phyloP scores from a whole-genome alignment of 176 grass and related monocot genomes.

The Lolium rigidum region DNA sequence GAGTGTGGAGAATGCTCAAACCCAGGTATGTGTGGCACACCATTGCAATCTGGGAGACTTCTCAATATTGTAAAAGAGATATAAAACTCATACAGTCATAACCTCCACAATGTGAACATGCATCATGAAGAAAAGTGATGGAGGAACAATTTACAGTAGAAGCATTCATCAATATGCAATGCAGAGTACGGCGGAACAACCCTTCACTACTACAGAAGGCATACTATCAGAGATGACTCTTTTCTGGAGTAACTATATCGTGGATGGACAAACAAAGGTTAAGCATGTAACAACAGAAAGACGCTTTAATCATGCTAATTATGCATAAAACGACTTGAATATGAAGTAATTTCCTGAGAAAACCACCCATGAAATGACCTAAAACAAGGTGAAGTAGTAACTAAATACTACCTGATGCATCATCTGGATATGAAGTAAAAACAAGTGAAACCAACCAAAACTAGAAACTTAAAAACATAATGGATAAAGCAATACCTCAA shows the following conservation, averaged over 20 bases:
- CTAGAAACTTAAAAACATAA: constrained; percentile 23
- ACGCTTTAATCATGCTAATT: constrained; percentile 1
- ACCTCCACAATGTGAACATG: background rate
- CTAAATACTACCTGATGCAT: background rate
- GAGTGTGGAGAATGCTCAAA: background rate
- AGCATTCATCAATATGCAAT: constrained; percentile 24
- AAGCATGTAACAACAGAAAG: background rate
- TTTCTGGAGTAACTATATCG: background rate
- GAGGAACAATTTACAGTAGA: constrained; percentile 23
- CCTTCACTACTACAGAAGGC: background rate
- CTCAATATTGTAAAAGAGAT: no score
- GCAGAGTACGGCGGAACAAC: constrained; percentile 21
- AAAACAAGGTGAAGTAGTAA: constrained; percentile 17
- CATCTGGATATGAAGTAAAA: constrained; percentile 24
- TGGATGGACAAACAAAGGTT: constrained; percentile 8
- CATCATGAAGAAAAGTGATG: background rate
- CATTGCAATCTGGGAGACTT: no score
- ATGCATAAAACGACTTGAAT: background rate
- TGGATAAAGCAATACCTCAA: constrained; percentile 74
- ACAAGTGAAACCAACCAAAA: constrained; percentile 34
- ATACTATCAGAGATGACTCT: constrained; percentile 17
- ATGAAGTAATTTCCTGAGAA: constrained; percentile 32
- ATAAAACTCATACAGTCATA: background rate
- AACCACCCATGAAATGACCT: constrained; percentile 17
- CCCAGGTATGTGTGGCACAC: no score